A percentile compares a stretch with the other conserved stretches of the same genome.
Conservation (phyloP, 495 filamentous ascomycete species). For the Hypoxylon lenormandii region DNA sequence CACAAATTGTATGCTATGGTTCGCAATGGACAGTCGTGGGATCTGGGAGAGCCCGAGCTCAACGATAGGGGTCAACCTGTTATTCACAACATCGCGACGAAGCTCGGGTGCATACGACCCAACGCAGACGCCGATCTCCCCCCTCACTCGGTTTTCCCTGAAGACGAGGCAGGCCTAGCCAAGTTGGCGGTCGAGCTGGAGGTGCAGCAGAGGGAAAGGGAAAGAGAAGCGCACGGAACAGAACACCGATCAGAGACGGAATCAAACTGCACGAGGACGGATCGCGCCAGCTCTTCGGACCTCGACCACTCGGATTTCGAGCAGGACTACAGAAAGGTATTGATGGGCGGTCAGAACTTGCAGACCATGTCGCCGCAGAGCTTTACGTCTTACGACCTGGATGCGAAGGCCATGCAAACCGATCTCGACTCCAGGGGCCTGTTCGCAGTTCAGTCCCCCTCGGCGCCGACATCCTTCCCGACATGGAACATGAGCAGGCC, state of each 20-base stretch:
- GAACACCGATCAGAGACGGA: constrained; percentile 54
- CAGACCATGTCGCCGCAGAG: constrained; percentile 62
- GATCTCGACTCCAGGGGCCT: constrained; percentile 45
- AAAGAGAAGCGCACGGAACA: constrained; percentile 47
- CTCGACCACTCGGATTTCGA: constrained; percentile 66
- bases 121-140: constrained; percentile 68
- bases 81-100: constrained; percentile 68
- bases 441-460: constrained; percentile 52
- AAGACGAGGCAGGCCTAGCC: constrained; percentile 64
- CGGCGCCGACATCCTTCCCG: constrained; percentile 42
- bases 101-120: constrained; percentile 68
- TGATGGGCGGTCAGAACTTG: constrained; percentile 53
- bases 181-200: constrained; percentile 63
- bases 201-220: constrained; percentile 55
- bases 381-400: constrained; percentile 57
- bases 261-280: constrained; percentile 54
- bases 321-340: constrained; percentile 60
- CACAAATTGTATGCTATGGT: constrained; percentile 71
- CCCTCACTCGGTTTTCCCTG: constrained; percentile 64
- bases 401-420: constrained; percentile 50
- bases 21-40: constrained; percentile 65
- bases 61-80: constrained; percentile 68
- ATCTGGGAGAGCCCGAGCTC: constrained; percentile 66
- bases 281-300: constrained; percentile 66
- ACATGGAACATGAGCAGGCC: constrained; percentile 55